Evolutionary conservation across 257 asterid genomes (phyloP).

Genomic region (Solanum neorickii): DNA sequence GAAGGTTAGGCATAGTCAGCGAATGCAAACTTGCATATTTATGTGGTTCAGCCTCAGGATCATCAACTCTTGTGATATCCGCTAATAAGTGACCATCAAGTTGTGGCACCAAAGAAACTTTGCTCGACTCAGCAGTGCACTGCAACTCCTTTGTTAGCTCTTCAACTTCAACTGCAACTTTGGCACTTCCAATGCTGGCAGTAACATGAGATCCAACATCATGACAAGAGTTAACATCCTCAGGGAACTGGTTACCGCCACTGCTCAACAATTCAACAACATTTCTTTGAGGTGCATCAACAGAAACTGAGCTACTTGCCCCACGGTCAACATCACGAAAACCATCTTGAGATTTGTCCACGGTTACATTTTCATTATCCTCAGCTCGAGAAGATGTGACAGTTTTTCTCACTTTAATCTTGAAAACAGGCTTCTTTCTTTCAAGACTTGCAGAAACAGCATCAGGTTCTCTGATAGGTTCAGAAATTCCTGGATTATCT

Average conservation of each 20-base stretch:
- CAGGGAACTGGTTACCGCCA: constrained; percentile 54
- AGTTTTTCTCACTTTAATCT: constrained; percentile 68
- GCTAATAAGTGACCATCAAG: constrained; percentile 19
- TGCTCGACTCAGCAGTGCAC: constrained; percentile 95
- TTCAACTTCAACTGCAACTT: constrained; percentile 47
- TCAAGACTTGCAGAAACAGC: constrained; percentile 44
- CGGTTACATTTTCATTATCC: constrained; percentile 23
- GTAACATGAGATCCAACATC: constrained; percentile 91
- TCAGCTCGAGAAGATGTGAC: constrained; percentile 55
- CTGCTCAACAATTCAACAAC: constrained; percentile 42
- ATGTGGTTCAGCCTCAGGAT: constrained; percentile 17
- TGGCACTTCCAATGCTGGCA: constrained; percentile 87
- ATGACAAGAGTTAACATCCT: constrained; percentile 78
- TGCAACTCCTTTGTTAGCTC: constrained; percentile 72
- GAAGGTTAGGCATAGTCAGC: constrained; percentile 11
- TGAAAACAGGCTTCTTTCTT: constrained; percentile 62
- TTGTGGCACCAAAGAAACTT: constrained; percentile 26
- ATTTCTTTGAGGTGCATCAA: constrained; percentile 62
- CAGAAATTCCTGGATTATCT: constrained; percentile 17
- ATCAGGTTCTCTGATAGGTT: constrained; percentile 41
- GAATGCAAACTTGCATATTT: constrained; percentile 26
- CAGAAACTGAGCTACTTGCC: constrained; percentile 82
- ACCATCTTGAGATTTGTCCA: constrained; percentile 34
- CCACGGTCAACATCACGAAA: constrained; percentile 51
- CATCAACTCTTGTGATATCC: constrained; percentile 14